Conservation (phyloP, 1,139 yeast species). For the Diutina scorzettiae region DNA sequence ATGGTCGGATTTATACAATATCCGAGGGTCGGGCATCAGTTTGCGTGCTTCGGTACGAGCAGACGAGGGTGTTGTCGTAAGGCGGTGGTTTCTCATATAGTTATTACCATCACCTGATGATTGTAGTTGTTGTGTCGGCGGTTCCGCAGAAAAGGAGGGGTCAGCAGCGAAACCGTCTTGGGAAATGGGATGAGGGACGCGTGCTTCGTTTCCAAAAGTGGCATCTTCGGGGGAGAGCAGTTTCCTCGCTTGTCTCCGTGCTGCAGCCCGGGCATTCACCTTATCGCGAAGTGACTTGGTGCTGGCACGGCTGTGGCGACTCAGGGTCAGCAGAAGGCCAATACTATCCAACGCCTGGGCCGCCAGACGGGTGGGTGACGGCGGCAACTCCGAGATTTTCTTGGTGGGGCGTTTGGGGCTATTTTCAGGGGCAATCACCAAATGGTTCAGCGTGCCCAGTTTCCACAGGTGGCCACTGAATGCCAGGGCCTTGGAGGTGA, state of each 20-base stretch:
- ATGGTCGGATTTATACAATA: too few species aligned
- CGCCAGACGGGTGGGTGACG: neutral
- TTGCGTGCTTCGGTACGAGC: neutral
- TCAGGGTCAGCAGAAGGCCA: neutral
- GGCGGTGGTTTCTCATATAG: neutral
- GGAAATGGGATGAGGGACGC: too few species aligned
- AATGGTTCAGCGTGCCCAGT: neutral
- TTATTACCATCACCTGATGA: too few species aligned
- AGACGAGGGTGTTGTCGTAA: neutral
- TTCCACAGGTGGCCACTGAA: neutral
- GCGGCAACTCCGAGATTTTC: neutral
- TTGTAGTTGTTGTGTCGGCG: too few species aligned
- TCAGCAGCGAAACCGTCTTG: too few species aligned
- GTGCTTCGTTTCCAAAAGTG: too few species aligned
- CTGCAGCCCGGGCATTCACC: neutral
- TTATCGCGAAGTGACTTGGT: neutral
- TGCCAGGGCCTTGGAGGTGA: neutral
- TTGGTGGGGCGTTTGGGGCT: neutral
- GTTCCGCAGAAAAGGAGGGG: too few species aligned
- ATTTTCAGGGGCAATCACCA: neutral
- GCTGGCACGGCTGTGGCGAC: neutral
- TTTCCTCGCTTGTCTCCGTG: neutral
- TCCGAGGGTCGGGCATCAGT: too few species aligned
- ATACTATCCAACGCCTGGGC: neutral
- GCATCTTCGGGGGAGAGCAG: too few species aligned